These are phyloP conservation scores for Russula brevipes DNA, from an alignment of 768 basidiomycete genomes.

Conservation along the genomic window DNA sequence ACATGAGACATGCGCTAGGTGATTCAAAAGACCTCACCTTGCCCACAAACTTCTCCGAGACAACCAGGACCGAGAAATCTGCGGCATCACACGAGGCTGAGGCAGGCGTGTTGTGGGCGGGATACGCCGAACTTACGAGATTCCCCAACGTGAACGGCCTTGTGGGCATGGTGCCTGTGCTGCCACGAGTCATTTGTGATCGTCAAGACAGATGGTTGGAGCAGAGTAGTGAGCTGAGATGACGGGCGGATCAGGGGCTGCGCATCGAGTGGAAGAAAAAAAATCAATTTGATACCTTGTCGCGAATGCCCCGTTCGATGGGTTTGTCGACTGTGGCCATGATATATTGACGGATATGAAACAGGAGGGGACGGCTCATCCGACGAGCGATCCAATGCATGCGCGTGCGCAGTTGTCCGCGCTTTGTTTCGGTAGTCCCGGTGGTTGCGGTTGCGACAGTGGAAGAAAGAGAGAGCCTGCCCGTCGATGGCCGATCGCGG, in stretches of 20 bases:
- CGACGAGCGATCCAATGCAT: slow-evolving; percentile 17
- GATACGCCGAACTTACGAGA: slow-evolving; percentile 55
- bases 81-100: slow-evolving; percentile 10
- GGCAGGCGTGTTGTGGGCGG: slow-evolving; percentile 6
- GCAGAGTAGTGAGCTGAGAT: slow-evolving; percentile 52
- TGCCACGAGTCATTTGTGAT: slow-evolving; percentile 81
- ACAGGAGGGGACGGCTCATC: slow-evolving; percentile 21
- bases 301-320: slow-evolving; percentile 22
- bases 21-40: slow-evolving; percentile 46
- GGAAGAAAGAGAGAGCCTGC: background rate
- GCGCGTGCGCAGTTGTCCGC: background rate
- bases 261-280: background rate
- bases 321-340: slow-evolving; percentile 25
- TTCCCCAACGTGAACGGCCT: slow-evolving; percentile 62
- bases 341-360: slow-evolving; percentile 24
- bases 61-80: slow-evolving; percentile 77
- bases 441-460: background rate
- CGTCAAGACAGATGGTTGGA: slow-evolving; percentile 57
- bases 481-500: background rate
- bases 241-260: slow-evolving; percentile 23
- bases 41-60: slow-evolving; percentile 66
- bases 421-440: background rate
- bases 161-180: slow-evolving; percentile 74
- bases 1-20: slow-evolving; percentile 11
- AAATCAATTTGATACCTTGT: slow-evolving; percentile 21